Percentiles rank a stretch among this genome's conserved stretches.
Conservation (phyloP, 805 yeast genomes). For the Kurtzmaniella cleridarum region DNA sequence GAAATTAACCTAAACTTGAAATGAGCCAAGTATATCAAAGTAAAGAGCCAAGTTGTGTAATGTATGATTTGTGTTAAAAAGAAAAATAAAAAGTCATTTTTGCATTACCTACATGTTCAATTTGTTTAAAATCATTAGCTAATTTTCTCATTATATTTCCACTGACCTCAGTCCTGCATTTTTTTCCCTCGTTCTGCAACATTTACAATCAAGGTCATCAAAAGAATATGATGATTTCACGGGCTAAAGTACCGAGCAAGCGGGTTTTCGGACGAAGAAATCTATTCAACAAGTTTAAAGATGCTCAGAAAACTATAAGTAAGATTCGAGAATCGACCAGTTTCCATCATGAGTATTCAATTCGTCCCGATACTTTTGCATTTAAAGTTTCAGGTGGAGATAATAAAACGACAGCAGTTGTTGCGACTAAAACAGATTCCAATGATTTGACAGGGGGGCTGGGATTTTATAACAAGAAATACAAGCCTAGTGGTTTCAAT, state of each 20-base stretch:
- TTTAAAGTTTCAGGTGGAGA: slow-evolving; percentile 29
- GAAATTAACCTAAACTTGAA: too few relatives aligned
- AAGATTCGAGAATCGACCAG: slow-evolving; percentile 13
- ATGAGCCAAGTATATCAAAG: too few relatives aligned
- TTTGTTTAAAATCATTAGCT: too few relatives aligned
- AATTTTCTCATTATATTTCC: too few relatives aligned
- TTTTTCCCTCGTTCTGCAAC: too few relatives aligned
- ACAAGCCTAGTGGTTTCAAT: slow-evolving; percentile 15
- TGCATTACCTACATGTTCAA: too few relatives aligned
- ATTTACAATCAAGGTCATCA: too few relatives aligned
- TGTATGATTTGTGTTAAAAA: too few relatives aligned
- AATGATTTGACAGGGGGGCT: neutral
- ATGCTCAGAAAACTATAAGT: slow-evolving; percentile 12
- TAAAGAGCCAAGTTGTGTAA: too few relatives aligned
- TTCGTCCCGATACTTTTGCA: slow-evolving; percentile 41
- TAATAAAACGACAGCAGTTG: slow-evolving; percentile 13
- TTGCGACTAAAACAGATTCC: slow-evolving; percentile 2
- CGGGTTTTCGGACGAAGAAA: slow-evolving; percentile 4
- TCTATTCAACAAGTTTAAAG: slow-evolving; percentile 16
- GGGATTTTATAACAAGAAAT: slow-evolving; percentile 17
- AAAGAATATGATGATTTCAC: neutral
- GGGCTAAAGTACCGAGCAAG: neutral
- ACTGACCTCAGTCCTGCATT: too few relatives aligned
- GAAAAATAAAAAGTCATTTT: too few relatives aligned
- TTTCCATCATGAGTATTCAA: slow-evolving; percentile 38